Evolutionary conservation across 2,329 filamentous ascomycete genomes (phyloP).

Genomic region (Diplodia sapinea): DNA sequence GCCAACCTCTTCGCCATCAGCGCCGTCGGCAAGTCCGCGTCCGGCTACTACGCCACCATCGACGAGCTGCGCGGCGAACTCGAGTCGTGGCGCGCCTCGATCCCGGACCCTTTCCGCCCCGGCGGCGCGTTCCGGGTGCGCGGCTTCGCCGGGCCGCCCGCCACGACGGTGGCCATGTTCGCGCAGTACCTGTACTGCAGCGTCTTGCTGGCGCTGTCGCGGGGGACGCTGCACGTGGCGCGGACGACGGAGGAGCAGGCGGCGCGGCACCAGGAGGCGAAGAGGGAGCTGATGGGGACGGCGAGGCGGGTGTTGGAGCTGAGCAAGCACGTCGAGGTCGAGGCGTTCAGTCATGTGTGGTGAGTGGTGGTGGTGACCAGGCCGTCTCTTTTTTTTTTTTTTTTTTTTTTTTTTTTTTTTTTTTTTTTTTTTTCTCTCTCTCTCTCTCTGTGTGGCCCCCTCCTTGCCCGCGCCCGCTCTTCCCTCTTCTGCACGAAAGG

Average conservation of each 20-base stretch:
- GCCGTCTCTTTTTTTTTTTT: background rate
- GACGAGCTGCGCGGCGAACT: constrained; percentile 38
- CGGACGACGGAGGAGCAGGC: constrained; percentile 20
- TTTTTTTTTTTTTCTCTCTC: too few relatives aligned
- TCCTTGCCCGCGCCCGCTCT: too few relatives aligned
- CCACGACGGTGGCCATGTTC: constrained; percentile 37
- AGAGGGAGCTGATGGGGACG: constrained; percentile 40
- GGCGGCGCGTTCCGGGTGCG: constrained; percentile 36
- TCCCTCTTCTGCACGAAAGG: too few relatives aligned
- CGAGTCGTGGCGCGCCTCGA: constrained; percentile 42
- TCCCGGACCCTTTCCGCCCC: constrained; percentile 44
- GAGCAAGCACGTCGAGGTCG: constrained; percentile 44
- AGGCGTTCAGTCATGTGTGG: constrained; percentile 45
- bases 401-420: too few relatives aligned
- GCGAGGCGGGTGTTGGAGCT: constrained; percentile 45
- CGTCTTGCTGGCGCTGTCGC: constrained; percentile 42
- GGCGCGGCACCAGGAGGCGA: constrained; percentile 34
- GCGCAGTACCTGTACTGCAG: constrained; percentile 44
- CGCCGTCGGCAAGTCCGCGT: constrained; percentile 30
- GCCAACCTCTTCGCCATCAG: constrained; percentile 46
- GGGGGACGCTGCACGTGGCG: constrained; percentile 41
- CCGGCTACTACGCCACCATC: constrained; percentile 35
- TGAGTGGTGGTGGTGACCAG: constrained; percentile 29
- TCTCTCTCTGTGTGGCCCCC: too few relatives aligned
- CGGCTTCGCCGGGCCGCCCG: constrained; percentile 32